A percentile compares a stretch with the other conserved stretches of the same genome.
These are phyloP conservation scores for Blastomyces silverae DNA, from an alignment of 2,329 filamentous ascomycete genomes.

Conservation along the genomic window DNA sequence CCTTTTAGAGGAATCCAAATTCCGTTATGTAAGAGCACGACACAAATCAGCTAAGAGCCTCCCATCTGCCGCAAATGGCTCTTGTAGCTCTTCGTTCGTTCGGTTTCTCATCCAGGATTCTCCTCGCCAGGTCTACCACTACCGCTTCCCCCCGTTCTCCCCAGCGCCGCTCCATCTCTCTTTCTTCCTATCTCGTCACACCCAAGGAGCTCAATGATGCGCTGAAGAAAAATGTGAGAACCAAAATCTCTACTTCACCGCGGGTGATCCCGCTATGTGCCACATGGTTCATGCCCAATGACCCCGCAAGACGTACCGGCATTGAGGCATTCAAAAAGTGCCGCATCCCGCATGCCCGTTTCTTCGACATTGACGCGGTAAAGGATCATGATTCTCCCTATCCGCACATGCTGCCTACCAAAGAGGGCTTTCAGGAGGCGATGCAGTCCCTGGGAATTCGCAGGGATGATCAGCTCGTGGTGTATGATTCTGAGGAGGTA, in stretches of 20 bases:
- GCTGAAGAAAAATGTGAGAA: slow-evolving; percentile 72
- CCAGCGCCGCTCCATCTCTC: slow-evolving; percentile 45
- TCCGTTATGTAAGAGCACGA: slow-evolving; percentile 27
- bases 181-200: slow-evolving; percentile 79
- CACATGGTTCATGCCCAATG: slow-evolving; percentile 94
- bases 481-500: slow-evolving; percentile 86
- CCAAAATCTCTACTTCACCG: slow-evolving; percentile 71
- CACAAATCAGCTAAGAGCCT: slow-evolving; percentile 10
- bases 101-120: slow-evolving; percentile 19
- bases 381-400: slow-evolving; percentile 84
- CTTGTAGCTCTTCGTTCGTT: slow-evolving; percentile 30
- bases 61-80: slow-evolving; percentile 28
- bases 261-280: slow-evolving; percentile 85
- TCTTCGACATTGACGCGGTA: slow-evolving; percentile 92
- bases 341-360: slow-evolving; percentile 82
- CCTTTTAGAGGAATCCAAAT: neutral
- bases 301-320: slow-evolving; percentile 64
- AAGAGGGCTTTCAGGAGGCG: slow-evolving; percentile 72
- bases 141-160: slow-evolving; percentile 21
- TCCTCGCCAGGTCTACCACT: slow-evolving; percentile 16
- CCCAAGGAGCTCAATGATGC: slow-evolving; percentile 75
- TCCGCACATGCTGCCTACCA: slow-evolving; percentile 88
- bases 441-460: slow-evolving; percentile 86
- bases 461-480: slow-evolving; percentile 80
- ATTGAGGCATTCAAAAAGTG: slow-evolving; percentile 71